phyloP scores from a whole-genome alignment of 1,139 yeast species.

The Diutina siamensis region DNA sequence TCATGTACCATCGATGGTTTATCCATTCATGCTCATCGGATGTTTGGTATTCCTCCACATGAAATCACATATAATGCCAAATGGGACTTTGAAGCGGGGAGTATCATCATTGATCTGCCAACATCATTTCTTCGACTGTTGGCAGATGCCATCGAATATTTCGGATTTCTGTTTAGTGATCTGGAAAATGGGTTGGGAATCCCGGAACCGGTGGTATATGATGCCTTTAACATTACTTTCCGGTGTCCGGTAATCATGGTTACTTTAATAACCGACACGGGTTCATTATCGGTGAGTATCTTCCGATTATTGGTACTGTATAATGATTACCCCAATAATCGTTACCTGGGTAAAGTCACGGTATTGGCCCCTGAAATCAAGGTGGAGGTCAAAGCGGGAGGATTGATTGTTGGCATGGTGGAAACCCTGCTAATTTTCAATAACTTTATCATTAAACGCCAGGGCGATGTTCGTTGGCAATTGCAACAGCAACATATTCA shows the following conservation, averaged over 20 bases:
- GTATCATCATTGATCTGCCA: constrained; percentile 41
- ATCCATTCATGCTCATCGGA: constrained; percentile 70
- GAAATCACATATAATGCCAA: constrained; percentile 83
- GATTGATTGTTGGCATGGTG: constrained; percentile 17
- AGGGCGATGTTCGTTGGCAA: constrained; percentile 13
- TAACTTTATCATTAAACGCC: constrained; percentile 40
- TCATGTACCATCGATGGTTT: constrained; percentile 54
- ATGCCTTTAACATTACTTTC: constrained; percentile 52
- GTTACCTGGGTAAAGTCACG: constrained; percentile 49
- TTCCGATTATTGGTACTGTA: constrained; percentile 33
- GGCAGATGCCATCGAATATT: constrained; percentile 28
- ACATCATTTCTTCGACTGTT: constrained; percentile 38
- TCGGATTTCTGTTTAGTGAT: constrained; percentile 58
- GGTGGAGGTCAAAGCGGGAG: constrained; percentile 17
- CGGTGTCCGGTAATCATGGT: constrained; percentile 27
- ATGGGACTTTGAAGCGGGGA: constrained; percentile 75
- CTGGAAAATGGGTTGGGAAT: constrained; percentile 60
- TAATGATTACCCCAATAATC: constrained; percentile 59
- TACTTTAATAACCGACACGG: constrained; percentile 13
- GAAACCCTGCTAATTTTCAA: constrained; percentile 49
- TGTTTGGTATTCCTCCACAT: constrained; percentile 84
- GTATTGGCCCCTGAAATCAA: constrained; percentile 37
- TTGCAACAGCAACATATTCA: constrained; percentile 57
- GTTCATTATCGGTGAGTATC: constrained; percentile 18
- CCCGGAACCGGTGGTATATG: constrained; percentile 47